phyloP scores from a whole-genome alignment of 2,329 filamentous ascomycete genomes.

The Fusarium floridanum region DNA sequence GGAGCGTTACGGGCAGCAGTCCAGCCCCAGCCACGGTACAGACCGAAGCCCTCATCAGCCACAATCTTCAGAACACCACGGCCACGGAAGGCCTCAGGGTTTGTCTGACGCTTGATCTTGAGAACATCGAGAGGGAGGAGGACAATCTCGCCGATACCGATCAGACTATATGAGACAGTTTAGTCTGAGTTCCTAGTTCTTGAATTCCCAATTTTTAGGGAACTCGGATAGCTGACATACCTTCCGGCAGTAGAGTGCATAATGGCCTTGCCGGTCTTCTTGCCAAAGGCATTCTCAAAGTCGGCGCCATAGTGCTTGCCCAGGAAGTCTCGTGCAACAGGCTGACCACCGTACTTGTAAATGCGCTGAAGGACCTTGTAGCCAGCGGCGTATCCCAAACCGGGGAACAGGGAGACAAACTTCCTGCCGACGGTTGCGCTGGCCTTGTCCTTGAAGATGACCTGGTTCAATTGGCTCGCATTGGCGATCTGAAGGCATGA shows the following conservation, averaged over 20 bases:
- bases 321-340: constrained; percentile 92
- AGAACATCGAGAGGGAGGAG: constrained; percentile 95
- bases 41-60: constrained; percentile 91
- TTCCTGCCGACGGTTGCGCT: constrained; percentile 77
- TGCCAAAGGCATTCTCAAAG: constrained; percentile 92
- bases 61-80: constrained; percentile 92
- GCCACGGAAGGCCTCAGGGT: constrained; percentile 96
- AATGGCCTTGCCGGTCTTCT: constrained; percentile 97
- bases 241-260: constrained; percentile 97
- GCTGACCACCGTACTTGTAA: constrained; percentile 99
- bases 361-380: constrained; percentile 98
- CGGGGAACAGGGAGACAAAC: constrained; percentile 96
- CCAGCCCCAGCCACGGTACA: constrained; percentile 98
- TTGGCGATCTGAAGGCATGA: constrained; percentile 47
- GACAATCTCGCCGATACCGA: constrained; percentile 97
- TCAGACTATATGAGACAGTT: constrained; percentile 71
- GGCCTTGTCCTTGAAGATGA: constrained; percentile 95
- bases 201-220: neutral
- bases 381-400: constrained; percentile 94
- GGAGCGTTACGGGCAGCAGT: constrained; percentile 97
- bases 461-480: constrained; percentile 79
- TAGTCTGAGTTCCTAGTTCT: constrained; percentile 19
- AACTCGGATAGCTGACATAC: constrained; percentile 56
- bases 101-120: constrained; percentile 99
- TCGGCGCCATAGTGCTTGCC: constrained; percentile 80